Evolutionary conservation across 306 rosid species (phyloP).

Genomic region (Calophaca sinica): DNA sequence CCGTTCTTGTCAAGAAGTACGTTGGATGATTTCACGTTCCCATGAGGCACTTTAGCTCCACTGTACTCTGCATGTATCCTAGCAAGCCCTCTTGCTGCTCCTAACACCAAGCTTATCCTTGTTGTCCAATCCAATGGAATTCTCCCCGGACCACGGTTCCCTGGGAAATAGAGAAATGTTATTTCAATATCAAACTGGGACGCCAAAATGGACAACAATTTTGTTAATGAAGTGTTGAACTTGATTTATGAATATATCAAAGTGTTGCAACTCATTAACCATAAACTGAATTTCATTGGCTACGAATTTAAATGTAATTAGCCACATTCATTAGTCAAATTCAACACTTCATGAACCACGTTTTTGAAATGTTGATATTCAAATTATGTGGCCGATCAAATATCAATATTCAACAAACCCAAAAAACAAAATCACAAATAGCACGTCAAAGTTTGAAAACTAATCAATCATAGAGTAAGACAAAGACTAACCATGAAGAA

Average conservation of each 20-base stretch:
- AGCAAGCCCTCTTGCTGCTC: slow-evolving; percentile 92
- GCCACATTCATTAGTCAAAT: too few species aligned
- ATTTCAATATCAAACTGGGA: too few species aligned
- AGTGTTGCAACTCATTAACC: too few species aligned
- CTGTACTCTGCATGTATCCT: slow-evolving; percentile 78
- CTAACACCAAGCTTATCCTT: slow-evolving; percentile 87
- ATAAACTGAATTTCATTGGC: too few species aligned
- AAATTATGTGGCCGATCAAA: neutral
- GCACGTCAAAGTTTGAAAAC: neutral
- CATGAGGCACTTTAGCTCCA: slow-evolving; percentile 83
- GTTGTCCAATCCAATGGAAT: slow-evolving; percentile 99
- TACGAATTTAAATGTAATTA: too few species aligned
- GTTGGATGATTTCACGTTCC: slow-evolving; percentile 89
- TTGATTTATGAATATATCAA: too few species aligned
- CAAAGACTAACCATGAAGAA: slow-evolving; percentile 78
- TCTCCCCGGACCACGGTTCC: slow-evolving; percentile 95
- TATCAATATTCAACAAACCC: neutral
- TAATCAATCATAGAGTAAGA: neutral
- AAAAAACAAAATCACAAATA: neutral
- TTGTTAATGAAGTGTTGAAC: too few species aligned
- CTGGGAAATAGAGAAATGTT: slow-evolving; percentile 43
- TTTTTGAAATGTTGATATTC: too few species aligned
- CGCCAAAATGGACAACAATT: too few species aligned
- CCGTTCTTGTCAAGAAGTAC: slow-evolving; percentile 96
- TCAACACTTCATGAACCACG: too few species aligned